Percentiles rank a stretch among this genome's conserved stretches.
These are phyloP conservation scores for Agapanthus africanus DNA, from an alignment of 106 monocot species.

Conservation along the genomic window DNA sequence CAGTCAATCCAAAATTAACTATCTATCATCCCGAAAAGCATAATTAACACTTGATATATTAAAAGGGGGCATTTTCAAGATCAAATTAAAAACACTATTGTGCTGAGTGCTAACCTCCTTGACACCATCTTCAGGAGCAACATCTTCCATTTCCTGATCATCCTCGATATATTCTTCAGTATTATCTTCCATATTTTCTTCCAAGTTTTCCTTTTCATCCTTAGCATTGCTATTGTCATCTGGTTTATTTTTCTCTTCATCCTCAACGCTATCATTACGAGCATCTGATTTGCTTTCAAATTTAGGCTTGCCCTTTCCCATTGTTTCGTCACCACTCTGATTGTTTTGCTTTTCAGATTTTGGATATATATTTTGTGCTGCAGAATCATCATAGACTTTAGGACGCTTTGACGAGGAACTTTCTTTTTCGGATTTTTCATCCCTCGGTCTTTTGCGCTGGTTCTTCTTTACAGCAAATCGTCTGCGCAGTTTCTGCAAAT, in stretches of 20 bases:
- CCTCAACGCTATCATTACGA: slow-evolving; percentile 23
- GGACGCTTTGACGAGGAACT: slow-evolving; percentile 32
- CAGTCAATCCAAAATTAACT: too few relatives aligned
- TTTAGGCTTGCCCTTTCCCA: slow-evolving; percentile 15
- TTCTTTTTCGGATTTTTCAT: slow-evolving; percentile 36
- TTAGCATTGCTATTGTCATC: slow-evolving; percentile 42
- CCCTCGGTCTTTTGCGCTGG: slow-evolving; percentile 64
- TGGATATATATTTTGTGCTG: slow-evolving; percentile 14
- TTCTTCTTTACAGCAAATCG: slow-evolving; percentile 42
- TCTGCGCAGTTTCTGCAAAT: slow-evolving; percentile 53
- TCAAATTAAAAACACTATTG: too few relatives aligned
- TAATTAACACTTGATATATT: too few relatives aligned
- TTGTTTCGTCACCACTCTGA: slow-evolving; percentile 11
- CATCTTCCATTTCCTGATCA: slow-evolving; percentile 38
- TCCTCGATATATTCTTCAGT: slow-evolving; percentile 57
- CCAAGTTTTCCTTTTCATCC: slow-evolving; percentile 67
- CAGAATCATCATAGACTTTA: slow-evolving; percentile 28
- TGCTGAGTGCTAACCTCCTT: slow-evolving; percentile 29
- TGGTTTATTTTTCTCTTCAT: slow-evolving; percentile 57
- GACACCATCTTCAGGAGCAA: slow-evolving; percentile 11
- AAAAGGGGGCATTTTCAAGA: too few relatives aligned
- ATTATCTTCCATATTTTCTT: slow-evolving; percentile 45
- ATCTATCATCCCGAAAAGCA: too few relatives aligned
- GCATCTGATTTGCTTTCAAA: slow-evolving; percentile 18
- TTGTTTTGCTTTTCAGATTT: slow-evolving; percentile 16